These are phyloP conservation scores for Coniosporium apollinis DNA, from an alignment of 495 filamentous ascomycete species.

Conservation along the genomic window DNA sequence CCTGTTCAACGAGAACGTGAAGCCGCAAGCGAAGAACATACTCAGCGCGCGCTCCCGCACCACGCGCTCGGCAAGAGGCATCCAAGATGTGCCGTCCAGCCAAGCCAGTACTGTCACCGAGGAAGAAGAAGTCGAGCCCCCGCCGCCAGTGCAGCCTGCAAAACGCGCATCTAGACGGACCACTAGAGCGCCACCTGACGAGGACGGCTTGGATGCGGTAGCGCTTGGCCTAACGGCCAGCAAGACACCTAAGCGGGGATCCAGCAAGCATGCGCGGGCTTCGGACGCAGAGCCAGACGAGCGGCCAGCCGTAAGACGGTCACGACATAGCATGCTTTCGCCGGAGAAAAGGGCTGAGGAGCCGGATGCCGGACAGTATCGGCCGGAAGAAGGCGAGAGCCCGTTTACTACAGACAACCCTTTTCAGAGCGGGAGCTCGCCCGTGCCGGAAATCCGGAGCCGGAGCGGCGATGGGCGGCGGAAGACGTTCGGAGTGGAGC, in stretches of 20 bases:
- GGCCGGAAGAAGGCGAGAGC: constrained; percentile 28
- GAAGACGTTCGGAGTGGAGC: constrained; percentile 18
- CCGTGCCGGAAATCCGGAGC: constrained; percentile 23
- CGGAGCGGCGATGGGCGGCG: constrained; percentile 29
- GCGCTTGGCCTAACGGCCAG: constrained; percentile 23
- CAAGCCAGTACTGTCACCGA: constrained; percentile 32
- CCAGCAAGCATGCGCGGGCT: constrained; percentile 37
- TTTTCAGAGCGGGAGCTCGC: constrained; percentile 73
- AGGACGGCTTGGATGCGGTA: constrained; percentile 23
- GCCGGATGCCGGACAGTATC: constrained; percentile 3
- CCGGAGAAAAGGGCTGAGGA: constrained; percentile 5
- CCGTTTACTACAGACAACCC: constrained; percentile 82
- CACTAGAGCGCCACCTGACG: constrained; percentile 6
- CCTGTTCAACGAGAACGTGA: constrained; percentile 62
- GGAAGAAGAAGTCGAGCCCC: constrained; percentile 23
- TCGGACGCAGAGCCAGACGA: constrained; percentile 26
- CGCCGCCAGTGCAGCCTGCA: constrained; percentile 23
- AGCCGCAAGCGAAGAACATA: constrained; percentile 60
- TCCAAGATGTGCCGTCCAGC: constrained; percentile 55
- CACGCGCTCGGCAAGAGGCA: constrained; percentile 67
- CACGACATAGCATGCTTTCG: constrained; percentile 36
- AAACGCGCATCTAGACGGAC: constrained; percentile 12
- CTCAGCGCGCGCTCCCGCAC: constrained; percentile 56
- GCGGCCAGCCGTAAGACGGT: constrained; percentile 20
- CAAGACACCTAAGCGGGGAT: constrained; percentile 27